Base-by-base conservation (phyloP, 1,284 basidiomycete genomes). In the Earliella scabrosa region DNA sequence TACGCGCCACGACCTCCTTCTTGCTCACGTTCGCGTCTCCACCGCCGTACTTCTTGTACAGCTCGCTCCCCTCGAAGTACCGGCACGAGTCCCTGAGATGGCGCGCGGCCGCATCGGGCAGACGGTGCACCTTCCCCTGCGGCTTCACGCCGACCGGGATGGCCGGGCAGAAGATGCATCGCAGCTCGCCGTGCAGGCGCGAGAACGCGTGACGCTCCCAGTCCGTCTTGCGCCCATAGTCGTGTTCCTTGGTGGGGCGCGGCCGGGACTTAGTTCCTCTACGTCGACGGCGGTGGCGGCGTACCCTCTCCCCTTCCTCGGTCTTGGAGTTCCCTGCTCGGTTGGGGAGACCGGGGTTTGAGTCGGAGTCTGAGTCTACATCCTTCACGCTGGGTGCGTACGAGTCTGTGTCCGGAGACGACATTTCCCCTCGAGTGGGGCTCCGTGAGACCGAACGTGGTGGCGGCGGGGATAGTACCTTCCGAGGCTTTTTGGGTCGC, bases 81-180 rank as follows among this genome's bases (percentile, higher is more conserved):
- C n/a, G 24, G 27, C 47, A 49, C 24, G n/a, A 31, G 1, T 49
- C 38, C 26, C 47, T 35, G n/a, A 49, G 38, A 20, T 49, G 47
- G 26, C 47, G 47, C 18, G 26, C 11, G 18, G 47, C 47, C 1
- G 38, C 47, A 26, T 49, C 47, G 27, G 47, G 47, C 14, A 49
- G 38, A 26, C 47, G 47, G 47, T 49, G 36, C 36, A 49, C 8
- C 36, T 35, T 49, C 35, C 38, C 47, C 11, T 36, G 27, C 36
- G 27, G 13, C 38, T 10, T 20, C 36, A 34, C 7, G 16, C 16
- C 21, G 3, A 13, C 2, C 20, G 39, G 23, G 8, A 29, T 10
- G 36, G n/a, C 8, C 18, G 47, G 35, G 14, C 47, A 49, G 27
- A 49, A 49, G 26, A 49, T n/a, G 47, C 47, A 49, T 18, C 38